Evolutionary conservation across 805 yeast genomes (phyloP).

Genomic region (Hanseniaspora guilliermondii): DNA sequence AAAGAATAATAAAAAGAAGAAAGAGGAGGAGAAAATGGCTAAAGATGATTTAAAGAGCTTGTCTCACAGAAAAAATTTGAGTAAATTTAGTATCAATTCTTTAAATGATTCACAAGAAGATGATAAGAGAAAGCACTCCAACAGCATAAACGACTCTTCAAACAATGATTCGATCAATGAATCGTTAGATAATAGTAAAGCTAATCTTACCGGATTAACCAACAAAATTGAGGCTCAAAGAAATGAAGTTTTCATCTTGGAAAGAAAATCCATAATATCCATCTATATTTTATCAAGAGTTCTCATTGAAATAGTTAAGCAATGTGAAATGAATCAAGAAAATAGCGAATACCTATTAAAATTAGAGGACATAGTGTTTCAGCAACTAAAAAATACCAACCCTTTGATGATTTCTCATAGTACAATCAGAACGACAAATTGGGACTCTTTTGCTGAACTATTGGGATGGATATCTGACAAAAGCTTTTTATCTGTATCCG

Average conservation of each 20-base stretch:
- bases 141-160: background rate
- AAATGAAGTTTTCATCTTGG: slow-evolving; percentile 69
- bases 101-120: background rate
- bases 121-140: background rate
- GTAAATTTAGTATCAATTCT: background rate
- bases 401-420: slow-evolving; percentile 56
- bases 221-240: slow-evolving; percentile 34
- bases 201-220: slow-evolving; percentile 26
- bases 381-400: slow-evolving; percentile 78
- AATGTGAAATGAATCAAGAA: slow-evolving; percentile 58
- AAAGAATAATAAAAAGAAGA: slow-evolving; percentile 3
- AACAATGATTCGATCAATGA: slow-evolving; percentile 5
- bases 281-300: slow-evolving; percentile 85
- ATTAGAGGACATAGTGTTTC: slow-evolving; percentile 84
- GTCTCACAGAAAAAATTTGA: background rate
- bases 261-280: slow-evolving; percentile 71
- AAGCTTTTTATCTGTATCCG: slow-evolving; percentile 78
- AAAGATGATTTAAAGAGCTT: background rate
- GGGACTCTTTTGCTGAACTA: slow-evolving; percentile 82
- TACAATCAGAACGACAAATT: slow-evolving; percentile 74
- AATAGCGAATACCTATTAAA: slow-evolving; percentile 73
- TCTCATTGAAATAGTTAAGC: slow-evolving; percentile 80
- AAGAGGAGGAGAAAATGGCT: background rate
- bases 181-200: slow-evolving; percentile 18
- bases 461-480: slow-evolving; percentile 83